phyloP scores from a whole-genome alignment of 164 flowering plant species.

The Stephania cephalantha region DNA sequence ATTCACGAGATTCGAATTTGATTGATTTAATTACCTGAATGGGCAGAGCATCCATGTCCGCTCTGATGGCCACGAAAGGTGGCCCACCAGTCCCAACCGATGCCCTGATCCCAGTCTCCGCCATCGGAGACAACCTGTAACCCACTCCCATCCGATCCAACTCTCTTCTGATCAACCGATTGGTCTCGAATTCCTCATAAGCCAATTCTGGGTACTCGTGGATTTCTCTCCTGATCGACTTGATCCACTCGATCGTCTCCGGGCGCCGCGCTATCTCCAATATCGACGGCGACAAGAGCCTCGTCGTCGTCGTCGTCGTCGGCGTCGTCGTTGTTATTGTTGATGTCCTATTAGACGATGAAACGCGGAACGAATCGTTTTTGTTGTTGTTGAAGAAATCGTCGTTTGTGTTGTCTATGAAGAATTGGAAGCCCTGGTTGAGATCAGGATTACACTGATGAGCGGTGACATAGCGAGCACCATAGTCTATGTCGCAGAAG shows the following conservation, averaged over 20 bases:
- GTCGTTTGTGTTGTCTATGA: neutral
- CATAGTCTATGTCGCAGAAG: too few relatives aligned
- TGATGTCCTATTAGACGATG: conserved; percentile 15
- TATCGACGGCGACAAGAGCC: conserved; percentile 4
- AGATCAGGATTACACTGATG: neutral
- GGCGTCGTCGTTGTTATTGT: too few relatives aligned
- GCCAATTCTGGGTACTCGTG: conserved; percentile 81
- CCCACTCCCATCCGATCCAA: conserved; percentile 46
- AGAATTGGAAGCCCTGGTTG: neutral
- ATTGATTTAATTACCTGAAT: conserved; percentile 49
- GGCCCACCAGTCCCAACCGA: conserved; percentile 63
- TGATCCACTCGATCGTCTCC: conserved; percentile 49
- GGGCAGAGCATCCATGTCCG: conserved; percentile 96
- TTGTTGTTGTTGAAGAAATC: neutral
- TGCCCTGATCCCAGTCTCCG: conserved; percentile 62
- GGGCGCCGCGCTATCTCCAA: conserved; percentile 32
- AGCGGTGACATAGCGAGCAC: too few relatives aligned
- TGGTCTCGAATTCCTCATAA: conserved; percentile 62
- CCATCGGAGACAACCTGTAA: conserved; percentile 43
- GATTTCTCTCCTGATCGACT: conserved; percentile 46
- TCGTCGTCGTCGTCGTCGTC: too few relatives aligned
- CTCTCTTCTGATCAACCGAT: conserved; percentile 48
- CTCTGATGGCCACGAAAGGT: conserved; percentile 77
- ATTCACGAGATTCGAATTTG: too few relatives aligned
- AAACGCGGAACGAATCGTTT: neutral